A percentile compares a stretch with the other conserved stretches of the same genome.
Conservation (phyloP, 2,329 filamentous ascomycete genomes). For the Ophiostoma sp. region DNA sequence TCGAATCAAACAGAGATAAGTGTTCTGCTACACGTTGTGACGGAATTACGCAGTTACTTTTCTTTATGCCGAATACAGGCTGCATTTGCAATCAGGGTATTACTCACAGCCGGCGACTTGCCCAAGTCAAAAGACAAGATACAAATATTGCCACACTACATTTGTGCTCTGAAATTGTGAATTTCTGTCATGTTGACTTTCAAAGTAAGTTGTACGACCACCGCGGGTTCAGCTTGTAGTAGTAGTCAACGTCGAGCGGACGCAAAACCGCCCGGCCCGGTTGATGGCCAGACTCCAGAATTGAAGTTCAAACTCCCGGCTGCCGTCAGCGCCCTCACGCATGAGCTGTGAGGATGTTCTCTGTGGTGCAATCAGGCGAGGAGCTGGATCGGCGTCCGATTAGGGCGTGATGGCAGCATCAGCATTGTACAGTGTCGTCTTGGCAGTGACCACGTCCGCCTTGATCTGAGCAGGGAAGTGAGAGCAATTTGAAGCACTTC, state of each 20-base stretch:
- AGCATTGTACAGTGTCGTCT: not conserved
- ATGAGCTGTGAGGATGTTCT: not conserved
- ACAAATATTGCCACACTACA: too few relatives aligned
- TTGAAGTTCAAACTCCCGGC: constrained; percentile 8
- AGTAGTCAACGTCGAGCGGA: constrained; percentile 1
- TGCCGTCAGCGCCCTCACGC: not conserved
- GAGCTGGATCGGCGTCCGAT: not conserved
- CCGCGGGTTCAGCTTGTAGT: not conserved
- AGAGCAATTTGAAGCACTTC: not conserved
- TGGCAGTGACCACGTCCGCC: constrained; percentile 15
- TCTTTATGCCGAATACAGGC: too few relatives aligned
- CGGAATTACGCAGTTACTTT: too few relatives aligned
- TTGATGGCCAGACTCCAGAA: constrained; percentile 14
- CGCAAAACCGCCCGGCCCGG: not conserved
- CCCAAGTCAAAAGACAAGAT: too few relatives aligned
- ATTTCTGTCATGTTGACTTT: too few relatives aligned
- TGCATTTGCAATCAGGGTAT: too few relatives aligned
- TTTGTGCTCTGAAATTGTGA: too few relatives aligned
- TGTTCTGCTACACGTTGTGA: too few relatives aligned
- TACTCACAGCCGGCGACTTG: too few relatives aligned
- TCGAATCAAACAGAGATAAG: too few relatives aligned
- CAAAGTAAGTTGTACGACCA: not conserved
- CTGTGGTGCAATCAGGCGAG: not conserved
- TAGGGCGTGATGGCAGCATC: not conserved
- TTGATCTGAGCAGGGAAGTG: not conserved